phyloP scores from a whole-genome alignment of 179 eudicot genomes.

The Gypsophila paniculata region DNA sequence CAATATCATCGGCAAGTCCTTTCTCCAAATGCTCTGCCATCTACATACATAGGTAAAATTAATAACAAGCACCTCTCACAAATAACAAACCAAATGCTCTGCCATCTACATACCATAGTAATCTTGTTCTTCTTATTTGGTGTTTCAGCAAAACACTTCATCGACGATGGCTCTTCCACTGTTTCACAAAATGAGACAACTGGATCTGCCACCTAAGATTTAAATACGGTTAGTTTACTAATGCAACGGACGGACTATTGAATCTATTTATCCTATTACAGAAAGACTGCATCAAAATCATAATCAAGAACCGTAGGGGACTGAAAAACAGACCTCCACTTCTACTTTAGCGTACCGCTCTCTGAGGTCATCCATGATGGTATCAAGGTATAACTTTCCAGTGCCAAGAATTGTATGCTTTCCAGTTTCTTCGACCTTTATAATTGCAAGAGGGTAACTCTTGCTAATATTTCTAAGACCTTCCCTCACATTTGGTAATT shows the following conservation, averaged over 20 bases:
- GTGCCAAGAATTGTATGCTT: slow-evolving; percentile 96
- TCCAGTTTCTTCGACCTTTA: slow-evolving; percentile 96
- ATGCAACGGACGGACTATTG: not conserved
- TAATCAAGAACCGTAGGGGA: too few species aligned
- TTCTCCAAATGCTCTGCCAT: slow-evolving; percentile 95
- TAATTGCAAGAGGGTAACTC: slow-evolving; percentile 95
- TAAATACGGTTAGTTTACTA: slow-evolving; percentile 10
- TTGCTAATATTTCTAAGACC: slow-evolving; percentile 96
- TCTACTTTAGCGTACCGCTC: slow-evolving; percentile 98
- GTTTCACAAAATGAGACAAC: slow-evolving; percentile 99
- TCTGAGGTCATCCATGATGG: slow-evolving; percentile 97
- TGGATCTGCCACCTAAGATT: slow-evolving; percentile 85
- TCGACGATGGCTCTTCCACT: slow-evolving; percentile 90
- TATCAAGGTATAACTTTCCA: slow-evolving; percentile 90
- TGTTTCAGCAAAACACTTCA: slow-evolving; percentile 98
- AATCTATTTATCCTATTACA: too few species aligned
- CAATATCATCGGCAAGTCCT: slow-evolving; percentile 98
- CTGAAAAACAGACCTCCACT: slow-evolving; percentile 84
- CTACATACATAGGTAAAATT: slow-evolving; percentile 37
- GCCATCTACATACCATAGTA: slow-evolving; percentile 69
- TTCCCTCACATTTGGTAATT: slow-evolving; percentile 94
- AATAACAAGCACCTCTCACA: too few species aligned
- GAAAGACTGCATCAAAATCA: too few species aligned
- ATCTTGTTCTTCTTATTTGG: slow-evolving; percentile 95
- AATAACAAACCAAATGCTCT: slow-evolving; percentile 14